Evolutionary conservation across 2,329 filamentous ascomycete genomes (phyloP).

Genomic region (Coniochaeta sp.): DNA sequence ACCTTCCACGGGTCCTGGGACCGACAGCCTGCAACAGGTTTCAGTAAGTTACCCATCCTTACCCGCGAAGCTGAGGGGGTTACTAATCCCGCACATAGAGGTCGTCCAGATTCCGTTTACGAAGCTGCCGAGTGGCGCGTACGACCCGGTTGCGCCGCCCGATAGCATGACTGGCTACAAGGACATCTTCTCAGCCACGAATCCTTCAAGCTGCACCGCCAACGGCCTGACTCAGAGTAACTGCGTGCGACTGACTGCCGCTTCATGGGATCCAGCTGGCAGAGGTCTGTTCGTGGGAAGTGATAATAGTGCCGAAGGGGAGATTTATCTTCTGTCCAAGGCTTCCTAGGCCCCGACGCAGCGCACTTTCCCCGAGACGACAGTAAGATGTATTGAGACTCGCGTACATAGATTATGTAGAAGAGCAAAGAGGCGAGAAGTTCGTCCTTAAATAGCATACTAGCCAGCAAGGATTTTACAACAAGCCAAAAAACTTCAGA

Average conservation of each 20-base stretch:
- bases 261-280: conserved; percentile 24
- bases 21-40: conserved; percentile 19
- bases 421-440: background rate
- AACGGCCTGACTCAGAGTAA: conserved; percentile 26
- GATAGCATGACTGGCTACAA: conserved; percentile 21
- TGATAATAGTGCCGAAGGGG: conserved; percentile 26
- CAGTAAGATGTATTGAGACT: background rate
- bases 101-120: conserved; percentile 21
- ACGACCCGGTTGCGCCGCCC: conserved; percentile 20
- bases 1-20: conserved; percentile 23
- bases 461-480: background rate
- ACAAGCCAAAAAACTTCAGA: conserved; percentile 4
- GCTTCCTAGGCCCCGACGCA: background rate
- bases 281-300: conserved; percentile 26
- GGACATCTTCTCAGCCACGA: conserved; percentile 18
- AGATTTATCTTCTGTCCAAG: conserved; percentile 19
- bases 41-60: conserved; percentile 8
- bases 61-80: background rate
- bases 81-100: conserved; percentile 4
- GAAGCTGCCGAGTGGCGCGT: conserved; percentile 16
- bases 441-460: background rate
- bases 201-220: conserved; percentile 19
- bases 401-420: background rate
- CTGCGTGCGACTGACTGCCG: conserved; percentile 25
- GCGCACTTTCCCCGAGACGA: background rate